Base-by-base conservation (phyloP, 768 basidiomycete genomes). In the Russula brevipes region DNA sequence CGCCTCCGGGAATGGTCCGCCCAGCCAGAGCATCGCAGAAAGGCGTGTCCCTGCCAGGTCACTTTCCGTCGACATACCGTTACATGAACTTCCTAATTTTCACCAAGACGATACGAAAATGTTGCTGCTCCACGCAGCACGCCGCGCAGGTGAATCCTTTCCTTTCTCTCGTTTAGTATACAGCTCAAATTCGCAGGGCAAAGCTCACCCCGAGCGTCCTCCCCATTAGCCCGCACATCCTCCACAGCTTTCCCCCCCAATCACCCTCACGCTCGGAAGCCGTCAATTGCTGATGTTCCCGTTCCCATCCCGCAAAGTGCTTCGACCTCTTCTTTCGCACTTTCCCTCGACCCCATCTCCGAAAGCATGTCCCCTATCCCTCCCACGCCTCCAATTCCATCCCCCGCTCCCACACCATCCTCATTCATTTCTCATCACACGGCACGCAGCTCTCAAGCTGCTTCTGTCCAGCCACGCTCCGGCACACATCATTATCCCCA, bases 191-290 rank as follows among this genome's bases (percentile, higher is more conserved):
- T 38, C 52, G 10, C 45, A 61, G 57, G 39, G 41, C 52, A 53
- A 41, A 59, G 46, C 45, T 57, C 66, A 6, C 55, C 44, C 55
- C 17, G 51, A 60, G 19, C 65, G 61, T 66, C 45, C 66, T 79
- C 82, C 5, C 78, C 82, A 17, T 71, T 85, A 45, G 72, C 81
- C 7, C 82, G 84, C 16, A 81, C 80, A 2, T 74, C 81, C 49
- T 19, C 63, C 41, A n/a, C 60, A 12, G 58, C 61, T 4, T 36
- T 87, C 0, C 76, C 82, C 0, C 76, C 83, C 0, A 79, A 82
- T 46, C 89, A 91, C 69, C 89, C 89, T 0, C 89, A 91, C 65
- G 89, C 87, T 0, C 83, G 89, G 39, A 91, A 91, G 71, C 78
- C 83, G 19, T 91, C 89, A 17, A 73, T 89, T 4, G 4, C 52